Percentiles rank a stretch among this genome's conserved stretches.
These are phyloP conservation scores for Clavispora asparagi DNA, from an alignment of 805 yeast species.

Conservation along the genomic window DNA sequence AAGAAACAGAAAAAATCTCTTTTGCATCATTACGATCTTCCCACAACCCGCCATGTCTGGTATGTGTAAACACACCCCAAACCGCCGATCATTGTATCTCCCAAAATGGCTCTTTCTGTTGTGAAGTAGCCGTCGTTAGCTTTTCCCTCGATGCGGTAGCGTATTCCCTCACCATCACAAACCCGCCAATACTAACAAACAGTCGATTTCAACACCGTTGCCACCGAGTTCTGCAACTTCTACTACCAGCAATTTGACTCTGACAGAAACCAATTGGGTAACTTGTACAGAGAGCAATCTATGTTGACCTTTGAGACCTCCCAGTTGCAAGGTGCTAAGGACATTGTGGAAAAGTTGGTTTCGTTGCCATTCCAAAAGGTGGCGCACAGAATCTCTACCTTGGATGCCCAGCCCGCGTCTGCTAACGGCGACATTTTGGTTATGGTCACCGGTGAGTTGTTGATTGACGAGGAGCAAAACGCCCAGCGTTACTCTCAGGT, in stretches of 20 bases:
- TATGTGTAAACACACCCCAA: conserved; percentile 11
- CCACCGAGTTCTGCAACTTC: conserved; percentile 82
- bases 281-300: conserved; percentile 92
- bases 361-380: conserved; percentile 91
- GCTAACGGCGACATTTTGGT: conserved; percentile 90
- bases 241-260: conserved; percentile 93
- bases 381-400: conserved; percentile 86
- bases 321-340: conserved; percentile 91
- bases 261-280: conserved; percentile 88
- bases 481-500: conserved; percentile 97
- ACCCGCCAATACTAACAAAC: conserved; percentile 8
- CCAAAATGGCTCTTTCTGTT: no score
- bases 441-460: conserved; percentile 94
- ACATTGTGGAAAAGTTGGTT: conserved; percentile 85
- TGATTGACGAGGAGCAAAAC: conserved; percentile 90
- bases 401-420: conserved; percentile 97
- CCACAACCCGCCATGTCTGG: conserved; percentile 21
- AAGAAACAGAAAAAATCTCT: background rate
- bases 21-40: background rate
- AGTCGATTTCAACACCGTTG: conserved; percentile 44
- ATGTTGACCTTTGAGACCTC: conserved; percentile 96
- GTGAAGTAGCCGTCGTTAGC: no score
- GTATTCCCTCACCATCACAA: background rate
- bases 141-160: no score
- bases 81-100: background rate